Evolutionary conservation across 2,329 filamentous ascomycete species (phyloP).

Genomic region (Beauveria caledonica): DNA sequence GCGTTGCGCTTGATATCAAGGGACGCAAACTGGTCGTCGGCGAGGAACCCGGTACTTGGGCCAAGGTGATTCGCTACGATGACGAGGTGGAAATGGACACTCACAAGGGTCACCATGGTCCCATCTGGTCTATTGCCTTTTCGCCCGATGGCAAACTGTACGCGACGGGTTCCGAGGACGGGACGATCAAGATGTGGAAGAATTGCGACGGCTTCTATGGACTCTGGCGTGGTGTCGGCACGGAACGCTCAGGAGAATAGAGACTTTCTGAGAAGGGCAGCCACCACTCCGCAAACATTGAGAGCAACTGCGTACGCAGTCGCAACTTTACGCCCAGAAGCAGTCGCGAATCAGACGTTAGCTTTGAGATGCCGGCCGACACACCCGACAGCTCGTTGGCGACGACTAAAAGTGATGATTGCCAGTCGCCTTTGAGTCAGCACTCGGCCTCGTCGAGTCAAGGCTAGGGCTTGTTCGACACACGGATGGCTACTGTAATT

Average conservation of each 20-base stretch:
- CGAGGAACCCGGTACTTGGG: conserved; percentile 89
- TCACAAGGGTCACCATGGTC: conserved; percentile 93
- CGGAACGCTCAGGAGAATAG: conserved; percentile 30
- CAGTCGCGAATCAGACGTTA: conserved; percentile 9
- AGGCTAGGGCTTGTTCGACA: not conserved
- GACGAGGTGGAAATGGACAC: conserved; percentile 77
- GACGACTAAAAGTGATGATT: conserved; percentile 8
- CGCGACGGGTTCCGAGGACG: conserved; percentile 92
- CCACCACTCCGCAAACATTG: not conserved
- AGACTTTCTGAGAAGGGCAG: conserved; percentile 15
- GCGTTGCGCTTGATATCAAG: conserved; percentile 77
- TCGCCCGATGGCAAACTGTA: conserved; percentile 94
- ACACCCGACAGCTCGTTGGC: conserved; percentile 11
- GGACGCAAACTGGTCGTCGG: conserved; percentile 82
- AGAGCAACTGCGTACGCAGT: not conserved
- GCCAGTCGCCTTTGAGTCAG: conserved; percentile 5
- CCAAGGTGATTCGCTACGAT: conserved; percentile 87
- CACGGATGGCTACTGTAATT: not conserved
- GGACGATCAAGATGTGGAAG: conserved; percentile 89
- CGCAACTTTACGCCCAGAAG: conserved; percentile 10
- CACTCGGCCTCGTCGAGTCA: not conserved
- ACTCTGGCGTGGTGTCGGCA: conserved; percentile 50
- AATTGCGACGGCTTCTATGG: conserved; percentile 59
- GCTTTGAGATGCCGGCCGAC: conserved; percentile 5
- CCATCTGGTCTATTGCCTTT: conserved; percentile 93